Base-by-base conservation (phyloP, 129 eudicot genomes). In the Ambrosia artemisiifolia region DNA sequence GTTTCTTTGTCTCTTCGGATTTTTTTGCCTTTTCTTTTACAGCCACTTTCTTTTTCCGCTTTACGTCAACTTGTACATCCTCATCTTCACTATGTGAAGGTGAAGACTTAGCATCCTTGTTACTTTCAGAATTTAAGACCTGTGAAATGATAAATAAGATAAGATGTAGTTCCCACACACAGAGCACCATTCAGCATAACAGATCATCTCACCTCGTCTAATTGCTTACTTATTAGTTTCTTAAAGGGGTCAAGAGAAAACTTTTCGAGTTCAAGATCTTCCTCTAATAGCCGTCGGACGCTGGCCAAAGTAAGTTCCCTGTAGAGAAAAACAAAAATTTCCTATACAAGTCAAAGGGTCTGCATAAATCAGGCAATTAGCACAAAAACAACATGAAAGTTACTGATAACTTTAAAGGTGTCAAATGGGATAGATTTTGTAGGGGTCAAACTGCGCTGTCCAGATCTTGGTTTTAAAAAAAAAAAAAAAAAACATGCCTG, bases 241-340 rank as follows among this genome's bases (percentile, higher is more conserved):
- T 94, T 94, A 24, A 90, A 79, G 32, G 97, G 69, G 68, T 90
- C 95, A 46, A 94, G 90, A 60, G 88, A 64, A 55, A 67, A 67
- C 77, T 88, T 88, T 28, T 81, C 80, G 44, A 94, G 91, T 54
- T 83, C 80, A 75, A 94, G 92, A 78, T 90, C 98, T 77, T 87
- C 92, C 79, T 94, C 98, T 77, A 94, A 68, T 71, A 90, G 93
- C 50, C 95, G 87, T 32, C 98, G 97, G 30, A 86, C 87, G 40
- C 91, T 85, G 53, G 78, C 95, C 77, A 87, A 36, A 20, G 93
- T 85, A 65, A 90, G 65, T 70, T 70, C 74, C 82, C 98, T 94
- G 87, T 14, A 67, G 6, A 63, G 48, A 65, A 49, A 35, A 34
- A 34, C 38, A 48, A 69, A 14, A 47, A 14, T 68, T 49, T 66